These are phyloP conservation scores for Paramecium caudatum DNA, from an alignment of 73 alveolate species.

Conservation along the genomic window DNA sequence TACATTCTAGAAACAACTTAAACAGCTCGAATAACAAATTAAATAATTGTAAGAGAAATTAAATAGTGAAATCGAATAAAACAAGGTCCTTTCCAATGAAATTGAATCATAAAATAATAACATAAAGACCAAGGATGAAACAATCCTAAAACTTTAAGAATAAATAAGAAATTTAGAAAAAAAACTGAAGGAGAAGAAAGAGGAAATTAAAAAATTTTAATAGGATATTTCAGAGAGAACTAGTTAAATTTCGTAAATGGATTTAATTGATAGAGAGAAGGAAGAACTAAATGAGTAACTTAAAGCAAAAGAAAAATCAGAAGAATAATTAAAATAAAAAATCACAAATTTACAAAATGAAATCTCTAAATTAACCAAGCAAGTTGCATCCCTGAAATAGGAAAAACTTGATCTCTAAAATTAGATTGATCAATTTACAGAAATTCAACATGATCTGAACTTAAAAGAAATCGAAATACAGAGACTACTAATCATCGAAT, in stretches of 20 bases:
- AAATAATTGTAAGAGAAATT: conserved; percentile 9
- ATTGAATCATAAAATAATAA: neutral
- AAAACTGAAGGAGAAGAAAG: neutral
- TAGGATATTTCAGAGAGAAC: conserved; percentile 19
- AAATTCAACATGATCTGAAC: neutral
- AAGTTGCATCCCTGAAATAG: neutral
- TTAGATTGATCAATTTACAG: neutral
- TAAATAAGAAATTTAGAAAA: neutral
- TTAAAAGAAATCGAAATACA: neutral
- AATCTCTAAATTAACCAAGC: neutral
- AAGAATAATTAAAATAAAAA: neutral
- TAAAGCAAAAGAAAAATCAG: neutral
- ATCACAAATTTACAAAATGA: neutral
- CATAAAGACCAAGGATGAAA: neutral
- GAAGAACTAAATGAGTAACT: conserved; percentile 16
- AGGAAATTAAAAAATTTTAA: neutral
- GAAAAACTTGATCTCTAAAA: neutral
- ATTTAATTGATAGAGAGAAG: conserved; percentile 28
- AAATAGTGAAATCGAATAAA: neutral
- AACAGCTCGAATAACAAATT: neutral
- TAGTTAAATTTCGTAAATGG: conserved; percentile 6
- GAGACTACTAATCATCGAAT: neutral
- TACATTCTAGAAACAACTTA: neutral
- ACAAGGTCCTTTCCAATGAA: neutral
- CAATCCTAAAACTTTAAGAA: neutral